Evolutionary conservation across 2,329 filamentous ascomycete genomes (phyloP), one percentile per base, ranked within the genome.

Genomic region (Sporothrix pallida): DNA sequence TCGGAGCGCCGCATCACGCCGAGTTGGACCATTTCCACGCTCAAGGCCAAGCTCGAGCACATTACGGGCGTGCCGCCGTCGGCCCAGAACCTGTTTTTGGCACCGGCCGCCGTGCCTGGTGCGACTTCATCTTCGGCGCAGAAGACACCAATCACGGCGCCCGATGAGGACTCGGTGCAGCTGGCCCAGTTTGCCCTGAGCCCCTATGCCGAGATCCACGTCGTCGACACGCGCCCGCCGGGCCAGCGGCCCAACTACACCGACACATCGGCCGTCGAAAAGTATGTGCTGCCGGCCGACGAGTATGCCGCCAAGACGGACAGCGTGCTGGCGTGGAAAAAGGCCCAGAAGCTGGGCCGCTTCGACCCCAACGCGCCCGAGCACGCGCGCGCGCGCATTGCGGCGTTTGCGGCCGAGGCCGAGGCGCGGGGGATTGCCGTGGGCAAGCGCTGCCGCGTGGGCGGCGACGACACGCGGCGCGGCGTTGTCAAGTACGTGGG

Each of bases 241-340:
- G 88, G 88, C 69, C 89, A 91, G 76, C 91, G 93, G 76, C 90
- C 89, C 75, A 95, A 98, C 82, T 94, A 93, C 83, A 92, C 88
- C 77, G 95, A 97, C 83, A 88, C 92, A 62, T 92, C 92, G 60
- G 87, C 89, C 10, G 94, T 98, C 5, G 90, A 94, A 73, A 98
- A 98, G 84, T 98, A 96, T 82, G 89, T 92, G 76, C 92, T 99
- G 87, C 93, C 94, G n/a, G 86, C 88, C 71, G 87, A 91, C 69
- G 92, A 95, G 80, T 99, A 99, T 83, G 94, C 94, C 81, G 89
- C 90, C 79, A 94, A 95, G 80, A 86, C 90, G 60, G 93, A 98
- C 83, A 95, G 92, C 3, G 96, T 99, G 15, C 88, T 98, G 31
- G 93, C 95, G 6, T 98, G 94, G 94, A 99, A 99, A 84, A 95